Evolutionary conservation across 768 basidiomycete genomes (phyloP).

Genomic region (Leccinum subtestaceum): DNA sequence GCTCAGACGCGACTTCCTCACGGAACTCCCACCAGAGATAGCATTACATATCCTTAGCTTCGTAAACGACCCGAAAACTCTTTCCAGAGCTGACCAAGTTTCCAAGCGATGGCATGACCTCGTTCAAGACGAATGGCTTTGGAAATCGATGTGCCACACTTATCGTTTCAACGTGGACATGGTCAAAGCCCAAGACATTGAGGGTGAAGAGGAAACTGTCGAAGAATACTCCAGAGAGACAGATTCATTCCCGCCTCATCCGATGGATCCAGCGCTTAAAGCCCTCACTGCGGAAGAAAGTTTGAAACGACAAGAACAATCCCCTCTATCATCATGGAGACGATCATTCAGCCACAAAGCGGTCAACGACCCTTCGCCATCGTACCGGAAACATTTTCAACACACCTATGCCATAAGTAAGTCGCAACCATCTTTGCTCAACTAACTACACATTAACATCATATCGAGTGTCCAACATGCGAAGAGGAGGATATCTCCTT

Average conservation of each 20-base stretch:
- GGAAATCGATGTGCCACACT: slow-evolving; percentile 70
- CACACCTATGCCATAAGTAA: slow-evolving; percentile 67
- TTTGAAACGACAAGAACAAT: slow-evolving; percentile 28
- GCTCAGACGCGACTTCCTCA: slow-evolving; percentile 59
- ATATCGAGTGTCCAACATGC: slow-evolving; percentile 72
- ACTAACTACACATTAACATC: slow-evolving; percentile 1
- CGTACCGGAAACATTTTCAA: slow-evolving; percentile 71
- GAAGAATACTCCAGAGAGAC: slow-evolving; percentile 36
- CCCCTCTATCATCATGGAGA: slow-evolving; percentile 25
- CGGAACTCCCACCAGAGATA: slow-evolving; percentile 66
- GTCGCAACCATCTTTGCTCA: slow-evolving; percentile 21
- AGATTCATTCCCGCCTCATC: slow-evolving; percentile 33
- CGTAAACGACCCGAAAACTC: slow-evolving; percentile 70
- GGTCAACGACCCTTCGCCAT: slow-evolving; percentile 22
- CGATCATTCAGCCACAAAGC: slow-evolving; percentile 11
- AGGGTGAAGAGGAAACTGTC: slow-evolving; percentile 23
- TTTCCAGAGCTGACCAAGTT: slow-evolving; percentile 68
- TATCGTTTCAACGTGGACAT: slow-evolving; percentile 45
- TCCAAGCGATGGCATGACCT: slow-evolving; percentile 70
- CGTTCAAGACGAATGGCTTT: slow-evolving; percentile 71
- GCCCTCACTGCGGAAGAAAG: slow-evolving; percentile 35
- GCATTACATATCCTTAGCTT: slow-evolving; percentile 72
- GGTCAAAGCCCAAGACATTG: slow-evolving; percentile 20
- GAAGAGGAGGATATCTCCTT: slow-evolving; percentile 67
- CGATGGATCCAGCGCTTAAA: slow-evolving; percentile 42